Evolutionary conservation across 1,284 basidiomycete genomes (phyloP).

Genomic region (Acaromyces ingoldii): DNA sequence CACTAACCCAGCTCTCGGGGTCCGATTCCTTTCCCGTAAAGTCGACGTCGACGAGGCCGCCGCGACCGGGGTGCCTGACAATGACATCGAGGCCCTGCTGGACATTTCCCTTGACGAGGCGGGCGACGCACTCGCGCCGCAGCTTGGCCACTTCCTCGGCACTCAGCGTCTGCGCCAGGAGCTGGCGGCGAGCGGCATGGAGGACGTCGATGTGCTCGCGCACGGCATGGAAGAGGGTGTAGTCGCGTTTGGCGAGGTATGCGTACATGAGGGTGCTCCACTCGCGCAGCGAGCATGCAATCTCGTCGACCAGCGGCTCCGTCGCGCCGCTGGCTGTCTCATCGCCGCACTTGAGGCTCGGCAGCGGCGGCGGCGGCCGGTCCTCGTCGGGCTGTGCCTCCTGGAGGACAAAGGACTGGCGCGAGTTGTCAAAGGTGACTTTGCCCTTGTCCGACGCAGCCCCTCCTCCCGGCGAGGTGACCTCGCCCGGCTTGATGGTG

Average conservation of each 20-base stretch:
- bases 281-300: constrained; percentile 89
- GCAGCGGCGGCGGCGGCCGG: constrained; percentile 76
- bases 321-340: constrained; percentile 30
- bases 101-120: constrained; percentile 83
- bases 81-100: constrained; percentile 90
- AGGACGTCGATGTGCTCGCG: constrained; percentile 85
- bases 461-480: not conserved
- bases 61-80: constrained; percentile 85
- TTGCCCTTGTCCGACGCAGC: not conserved
- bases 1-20: constrained; percentile 44
- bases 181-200: constrained; percentile 79
- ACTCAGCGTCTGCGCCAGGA: constrained; percentile 79
- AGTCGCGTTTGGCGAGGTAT: constrained; percentile 81
- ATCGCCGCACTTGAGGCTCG: constrained; percentile 66
- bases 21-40: constrained; percentile 32
- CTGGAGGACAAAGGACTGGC: constrained; percentile 7
- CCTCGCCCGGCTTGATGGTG: not conserved
- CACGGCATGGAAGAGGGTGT: constrained; percentile 79
- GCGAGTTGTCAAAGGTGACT: constrained; percentile 3
- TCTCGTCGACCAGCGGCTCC: constrained; percentile 93
- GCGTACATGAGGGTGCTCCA: constrained; percentile 89
- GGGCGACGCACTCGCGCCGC: constrained; percentile 76
- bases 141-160: constrained; percentile 78
- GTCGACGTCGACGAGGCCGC: constrained; percentile 66
- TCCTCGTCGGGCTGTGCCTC: constrained; percentile 5